A percentile compares a stretch with the other conserved stretches of the same genome.
phyloP scores from a whole-genome alignment of 805 yeast species.

The Myxozyma udenii region DNA sequence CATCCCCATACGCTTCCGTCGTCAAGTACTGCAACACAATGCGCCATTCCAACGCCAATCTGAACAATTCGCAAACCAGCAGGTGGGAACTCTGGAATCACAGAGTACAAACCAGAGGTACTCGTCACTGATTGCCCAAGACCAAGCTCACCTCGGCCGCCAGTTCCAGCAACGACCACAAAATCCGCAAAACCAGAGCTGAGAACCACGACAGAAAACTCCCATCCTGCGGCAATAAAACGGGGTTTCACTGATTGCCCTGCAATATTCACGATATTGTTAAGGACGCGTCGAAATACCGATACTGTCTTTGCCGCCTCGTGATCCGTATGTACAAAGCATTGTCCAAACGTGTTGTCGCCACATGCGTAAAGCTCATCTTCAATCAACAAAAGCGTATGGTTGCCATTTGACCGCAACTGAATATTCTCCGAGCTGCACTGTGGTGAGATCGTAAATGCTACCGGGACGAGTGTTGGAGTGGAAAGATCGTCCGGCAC shows the following conservation, averaged over 20 bases:
- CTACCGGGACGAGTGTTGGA: conserved; percentile 10
- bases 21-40: conserved; percentile 34
- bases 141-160: conserved; percentile 75
- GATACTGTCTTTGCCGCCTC: not conserved
- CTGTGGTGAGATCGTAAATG: too few relatives aligned
- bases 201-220: conserved; percentile 56
- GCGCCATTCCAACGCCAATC: conserved; percentile 38
- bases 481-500: conserved; percentile 10
- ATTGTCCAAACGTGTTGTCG: conserved; percentile 54
- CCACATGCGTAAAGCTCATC: conserved; percentile 55
- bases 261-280: not conserved
- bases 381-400: conserved; percentile 60
- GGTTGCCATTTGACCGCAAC: conserved; percentile 71
- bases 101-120: too few relatives aligned
- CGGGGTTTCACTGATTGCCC: not conserved
- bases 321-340: conserved; percentile 40
- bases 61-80: conserved; percentile 19
- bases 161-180: conserved; percentile 58
- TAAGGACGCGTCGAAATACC: not conserved
- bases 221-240: conserved; percentile 75
- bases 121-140: conserved; percentile 35
- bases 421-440: too few relatives aligned
- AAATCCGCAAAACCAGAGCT: conserved; percentile 31
- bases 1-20: conserved; percentile 56
- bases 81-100: conserved; percentile 27